Base-by-base conservation (phyloP, 805 yeast species). In the Limtongia smithiae region DNA sequence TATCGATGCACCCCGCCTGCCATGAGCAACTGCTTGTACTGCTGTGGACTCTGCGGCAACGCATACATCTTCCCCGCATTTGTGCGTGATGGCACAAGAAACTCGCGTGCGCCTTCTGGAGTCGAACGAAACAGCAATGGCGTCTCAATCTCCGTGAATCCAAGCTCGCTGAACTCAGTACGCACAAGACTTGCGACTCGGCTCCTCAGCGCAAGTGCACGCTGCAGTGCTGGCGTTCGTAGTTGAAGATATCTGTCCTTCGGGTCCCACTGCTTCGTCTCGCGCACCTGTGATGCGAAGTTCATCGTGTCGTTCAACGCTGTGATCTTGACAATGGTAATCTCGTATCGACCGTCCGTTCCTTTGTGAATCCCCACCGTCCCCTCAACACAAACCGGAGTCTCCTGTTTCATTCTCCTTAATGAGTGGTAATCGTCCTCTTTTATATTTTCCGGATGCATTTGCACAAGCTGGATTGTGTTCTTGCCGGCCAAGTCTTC, bases 31-130 rank as follows among this genome's bases (percentile, higher is more conserved):
- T 93, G 98, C 64, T 93, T 93, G 64, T 91, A 93, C 64, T 93
- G 98, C 65, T 93, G 99, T 0, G 98, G 99, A 14, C 96, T 87
- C 66, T 93, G 99, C 0, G 97, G 97, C 25, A 93, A 72, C 0
- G 98, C 97, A 65, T 91, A 93, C 30, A 55, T 46, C 66, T 85
- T 84, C n/a, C 46, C 38, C 2, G 68, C 67, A 1, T 69, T 63
- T 14, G 76, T 69, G 57, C 97, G 75, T 0, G 97, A 87, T 0
- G 98, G 98, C 0, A 93, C 97, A 41, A 93, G 68, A 65, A 91
- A 93, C 67, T 93, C 99, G 33, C 95, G 74, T 1, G 98, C 98
- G 14, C 98, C 98, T 67, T 93, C 98, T 0, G 98, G 98, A 0
- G 98, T 93, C 1, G 96, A 85, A 63, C 93, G 90, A 74, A 93